Evolutionary conservation across 2,329 filamentous ascomycete species (phyloP).

Genomic region (Helotiales sp.): DNA sequence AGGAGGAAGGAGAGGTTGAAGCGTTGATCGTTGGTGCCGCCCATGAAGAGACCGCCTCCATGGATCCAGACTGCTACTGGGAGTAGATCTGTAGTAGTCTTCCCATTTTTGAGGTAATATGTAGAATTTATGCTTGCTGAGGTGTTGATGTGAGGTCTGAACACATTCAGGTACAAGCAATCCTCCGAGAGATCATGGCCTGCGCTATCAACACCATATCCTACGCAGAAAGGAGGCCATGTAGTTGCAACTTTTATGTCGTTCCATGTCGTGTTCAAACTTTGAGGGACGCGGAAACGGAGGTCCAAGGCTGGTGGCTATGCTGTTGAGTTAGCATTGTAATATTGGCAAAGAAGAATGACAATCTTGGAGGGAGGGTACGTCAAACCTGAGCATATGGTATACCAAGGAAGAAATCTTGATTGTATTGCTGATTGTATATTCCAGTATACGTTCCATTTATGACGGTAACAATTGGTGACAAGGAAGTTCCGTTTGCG

Average conservation of each 20-base stretch:
- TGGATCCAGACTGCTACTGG: slow-evolving; percentile 46
- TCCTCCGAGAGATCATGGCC: slow-evolving; percentile 30
- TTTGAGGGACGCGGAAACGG: slow-evolving; percentile 22
- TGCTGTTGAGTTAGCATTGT: background rate
- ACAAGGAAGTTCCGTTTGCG: background rate
- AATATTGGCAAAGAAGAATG: background rate
- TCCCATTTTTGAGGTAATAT: background rate
- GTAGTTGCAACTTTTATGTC: slow-evolving; percentile 12
- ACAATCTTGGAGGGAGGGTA: background rate
- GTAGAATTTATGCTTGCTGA: background rate
- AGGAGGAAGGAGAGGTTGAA: slow-evolving; percentile 28
- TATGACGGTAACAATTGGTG: slow-evolving; percentile 21
- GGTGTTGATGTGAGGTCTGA: slow-evolving; percentile 23
- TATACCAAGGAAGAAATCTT: slow-evolving; percentile 31
- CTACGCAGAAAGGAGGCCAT: slow-evolving; percentile 26
- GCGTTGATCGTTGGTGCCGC: slow-evolving; percentile 20
- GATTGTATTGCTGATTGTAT: slow-evolving; percentile 22
- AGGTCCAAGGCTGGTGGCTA: slow-evolving; percentile 27
- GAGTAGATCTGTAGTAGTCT: slow-evolving; percentile 9
- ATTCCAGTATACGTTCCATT: slow-evolving; percentile 28
- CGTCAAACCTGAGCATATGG: slow-evolving; percentile 24
- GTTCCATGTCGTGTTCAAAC: slow-evolving; percentile 25
- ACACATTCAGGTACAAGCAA: slow-evolving; percentile 39
- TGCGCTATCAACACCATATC: slow-evolving; percentile 26
- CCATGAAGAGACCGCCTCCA: slow-evolving; percentile 43